phyloP scores from a whole-genome alignment of 306 rosid genomes.

The Cicer judaicum region DNA sequence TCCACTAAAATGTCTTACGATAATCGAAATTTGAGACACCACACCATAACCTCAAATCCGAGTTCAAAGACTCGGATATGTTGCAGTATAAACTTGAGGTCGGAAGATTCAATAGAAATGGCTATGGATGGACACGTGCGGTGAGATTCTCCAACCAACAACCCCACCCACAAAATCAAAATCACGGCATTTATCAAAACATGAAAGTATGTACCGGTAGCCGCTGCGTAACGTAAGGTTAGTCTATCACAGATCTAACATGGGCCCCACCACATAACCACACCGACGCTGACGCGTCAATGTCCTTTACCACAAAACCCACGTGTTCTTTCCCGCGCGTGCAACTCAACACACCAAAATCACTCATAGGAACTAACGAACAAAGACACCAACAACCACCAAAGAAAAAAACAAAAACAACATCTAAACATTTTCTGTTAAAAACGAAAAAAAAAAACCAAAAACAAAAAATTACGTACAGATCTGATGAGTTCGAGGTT shows the following conservation, averaged over 20 bases:
- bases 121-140: background rate
- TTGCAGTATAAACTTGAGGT: too few species aligned
- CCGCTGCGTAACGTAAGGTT: too few species aligned
- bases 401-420: background rate
- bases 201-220: background rate
- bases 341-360: background rate
- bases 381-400: background rate
- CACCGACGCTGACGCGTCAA: constrained; percentile 33
- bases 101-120: too few species aligned
- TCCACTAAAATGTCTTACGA: too few species aligned
- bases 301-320: background rate
- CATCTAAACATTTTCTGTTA: background rate
- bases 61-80: too few species aligned
- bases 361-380: background rate
- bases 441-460: background rate
- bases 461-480: constrained; percentile 49
- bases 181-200: background rate
- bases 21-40: too few species aligned
- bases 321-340: constrained; percentile 28
- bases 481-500: constrained; percentile 85
- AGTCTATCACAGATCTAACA: constrained; percentile 46
- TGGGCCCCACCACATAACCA: constrained; percentile 43
- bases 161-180: constrained; percentile 12
- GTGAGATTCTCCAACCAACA: background rate
- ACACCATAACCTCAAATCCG: too few species aligned